These are phyloP conservation scores for Suhomyces choctaworum DNA, from an alignment of 1,139 yeast genomes.

Conservation along the genomic window DNA sequence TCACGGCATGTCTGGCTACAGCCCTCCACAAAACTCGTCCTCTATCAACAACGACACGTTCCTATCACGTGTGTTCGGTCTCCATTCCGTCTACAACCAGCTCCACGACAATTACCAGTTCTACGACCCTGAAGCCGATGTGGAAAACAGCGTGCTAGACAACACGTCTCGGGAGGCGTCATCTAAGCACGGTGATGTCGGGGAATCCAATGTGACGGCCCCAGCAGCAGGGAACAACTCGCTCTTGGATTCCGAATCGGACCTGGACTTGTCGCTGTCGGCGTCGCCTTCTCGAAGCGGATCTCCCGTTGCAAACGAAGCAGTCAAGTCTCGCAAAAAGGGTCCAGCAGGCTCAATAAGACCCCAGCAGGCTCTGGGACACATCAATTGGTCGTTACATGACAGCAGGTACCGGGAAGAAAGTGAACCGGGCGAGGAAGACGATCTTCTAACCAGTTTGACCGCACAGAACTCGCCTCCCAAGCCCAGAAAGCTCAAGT, in stretches of 20 bases:
- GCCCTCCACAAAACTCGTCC: constrained; percentile 5
- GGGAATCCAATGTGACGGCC: constrained; percentile 3
- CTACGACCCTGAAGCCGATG: constrained; percentile 39
- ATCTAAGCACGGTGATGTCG: not conserved
- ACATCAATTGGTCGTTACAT: constrained; percentile 7
- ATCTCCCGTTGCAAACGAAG: constrained; percentile 1
- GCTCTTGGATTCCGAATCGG: constrained; percentile 37
- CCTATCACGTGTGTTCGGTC: constrained; percentile 56
- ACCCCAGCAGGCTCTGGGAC: constrained; percentile 1
- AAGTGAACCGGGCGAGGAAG: constrained; percentile 7
- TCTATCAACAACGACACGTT: constrained; percentile 45
- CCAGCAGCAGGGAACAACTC: constrained; percentile 9
- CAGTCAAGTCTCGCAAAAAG: constrained; percentile 5
- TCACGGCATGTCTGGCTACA: constrained; percentile 9
- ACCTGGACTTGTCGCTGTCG: constrained; percentile 33
- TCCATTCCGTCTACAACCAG: constrained; percentile 50
- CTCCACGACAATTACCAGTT: constrained; percentile 40
- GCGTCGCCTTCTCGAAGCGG: constrained; percentile 17
- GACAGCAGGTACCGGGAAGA: not conserved
- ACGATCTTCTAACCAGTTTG: constrained; percentile 9
- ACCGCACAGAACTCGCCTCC: constrained; percentile 2
- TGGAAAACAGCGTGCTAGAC: constrained; percentile 2
- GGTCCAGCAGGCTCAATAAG: not conserved
- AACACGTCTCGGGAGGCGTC: not conserved
- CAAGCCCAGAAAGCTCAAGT: constrained; percentile 8